Base-by-base conservation (phyloP, 495 filamentous ascomycete genomes). In the Hypoxylon intermedium region DNA sequence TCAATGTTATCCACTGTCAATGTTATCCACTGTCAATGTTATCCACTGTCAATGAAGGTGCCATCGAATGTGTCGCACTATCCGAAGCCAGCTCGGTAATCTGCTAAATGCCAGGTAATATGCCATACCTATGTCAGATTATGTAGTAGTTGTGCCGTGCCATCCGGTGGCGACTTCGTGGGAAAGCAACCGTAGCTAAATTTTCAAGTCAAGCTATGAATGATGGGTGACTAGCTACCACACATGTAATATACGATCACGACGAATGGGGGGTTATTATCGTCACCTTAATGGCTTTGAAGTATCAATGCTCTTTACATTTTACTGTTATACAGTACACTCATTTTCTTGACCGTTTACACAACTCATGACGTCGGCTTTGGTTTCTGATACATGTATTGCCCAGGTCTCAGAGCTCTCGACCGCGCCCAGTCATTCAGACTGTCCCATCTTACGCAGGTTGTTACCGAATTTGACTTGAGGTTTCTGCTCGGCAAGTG, bases 361-460 rank as follows among this genome's bases (percentile, higher is more conserved):
- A 3, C 24, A 5, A 11, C 12, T 49, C 19, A 51, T 21, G 33
- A 40, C 5, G 34, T 45, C 19, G 40, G 24, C 40, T 18, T 34
- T 19, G 59, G 59, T 24, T 26, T 11, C 19, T 40, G 34, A 20
- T 56, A 66, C n/a, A n/a, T 57, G 33, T 63, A 68, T n/a, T 56
- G 23, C 2, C 65, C 65, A 3, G 49, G 47, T 5, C 51, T 37
- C 1, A 71, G 46, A 9, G 65, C 58, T 23, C 68, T 60, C 26
- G 48, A 33, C 3, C 62, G 40, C 3, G 68, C 65, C 68, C 68
- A 71, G 24, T 53, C 47, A 19, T 66, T 56, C 18, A 71, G 12
- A 16, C 51, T 58, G 13, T 68, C 59, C 68, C 68, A 71, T 9
- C 63, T 54, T n/a, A 68, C 52, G 20, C 68, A 71, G 0, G 58